Evolutionary conservation across 371 early-diverging fungal species (phyloP), one percentile per base, ranked within the genome.

Genomic region (Lichtheimia ramosa): DNA sequence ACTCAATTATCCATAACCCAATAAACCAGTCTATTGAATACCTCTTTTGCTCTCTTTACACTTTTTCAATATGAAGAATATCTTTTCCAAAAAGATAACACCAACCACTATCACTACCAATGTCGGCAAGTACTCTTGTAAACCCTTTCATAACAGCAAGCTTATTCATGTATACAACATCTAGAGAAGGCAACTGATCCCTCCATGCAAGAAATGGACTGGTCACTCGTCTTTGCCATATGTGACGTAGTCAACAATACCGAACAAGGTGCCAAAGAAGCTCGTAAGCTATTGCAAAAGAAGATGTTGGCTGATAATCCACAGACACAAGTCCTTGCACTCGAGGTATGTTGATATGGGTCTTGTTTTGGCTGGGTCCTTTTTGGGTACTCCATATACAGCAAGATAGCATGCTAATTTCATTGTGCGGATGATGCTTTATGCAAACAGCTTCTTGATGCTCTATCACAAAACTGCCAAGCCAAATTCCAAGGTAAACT

Each of bases 251-350:
- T 80, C 1, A 75, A 71, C 49, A 61, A 61, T 20, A 62, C 70
- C 3, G 77, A 77, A 25, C 60, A 67, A 12, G 81, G 81, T 12
- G 81, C 73, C 3, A 80, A 80, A 62, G 81, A 80, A 60, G 81
- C 77, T 15, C 63, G 81, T 51, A 80, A 80, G 42, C 62, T 73
- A 10, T 61, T 80, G n/a, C 81, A 80, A 43, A 80, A 77, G 50
- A 80, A 80, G 42, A 69, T 80, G 74, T 63, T 75, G 15, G 46
- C 65, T 0, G 61, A 48, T 14, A 62, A 71, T 5, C 64, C 73
- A 4, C 68, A 70, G 18, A 70, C 66, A 2, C 77, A 80, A 60
- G 48, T 77, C 0, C 56, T 75, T 23, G 69, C 70, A 10, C 63
- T 80, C 5, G 73, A 76, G 63, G 81, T 77, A 66, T 52, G 48